Conservation (phyloP, 2,329 filamentous ascomycete genomes). For the Verticillium alfalfae region DNA sequence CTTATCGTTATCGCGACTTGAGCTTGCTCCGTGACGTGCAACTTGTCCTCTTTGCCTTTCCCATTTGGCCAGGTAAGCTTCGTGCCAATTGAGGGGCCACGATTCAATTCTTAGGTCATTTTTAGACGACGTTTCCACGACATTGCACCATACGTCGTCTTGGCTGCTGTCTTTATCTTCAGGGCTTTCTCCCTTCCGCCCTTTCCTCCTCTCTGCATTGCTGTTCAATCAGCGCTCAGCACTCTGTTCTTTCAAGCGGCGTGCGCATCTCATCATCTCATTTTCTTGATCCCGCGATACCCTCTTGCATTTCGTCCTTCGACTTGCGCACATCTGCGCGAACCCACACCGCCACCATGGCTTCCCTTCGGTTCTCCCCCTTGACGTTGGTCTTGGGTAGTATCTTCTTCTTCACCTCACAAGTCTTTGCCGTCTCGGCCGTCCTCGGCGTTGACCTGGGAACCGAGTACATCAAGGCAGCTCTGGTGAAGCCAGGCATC, state of each 20-base stretch:
- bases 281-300: neutral
- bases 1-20: neutral
- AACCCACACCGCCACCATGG: neutral
- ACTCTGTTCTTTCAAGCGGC: neutral
- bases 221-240: neutral
- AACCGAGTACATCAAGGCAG: slow-evolving; percentile 94
- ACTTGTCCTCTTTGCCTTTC: neutral
- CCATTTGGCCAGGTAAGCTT: neutral
- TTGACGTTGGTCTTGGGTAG: slow-evolving; percentile 31
- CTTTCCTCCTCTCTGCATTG: neutral
- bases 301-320: neutral
- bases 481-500: slow-evolving; percentile 91
- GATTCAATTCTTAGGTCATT: neutral
- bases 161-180: neutral
- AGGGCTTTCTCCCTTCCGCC: neutral
- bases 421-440: slow-evolving; percentile 56
- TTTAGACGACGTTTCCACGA: neutral
- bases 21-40: neutral
- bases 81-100: neutral
- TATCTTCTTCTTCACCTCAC: slow-evolving; percentile 36
- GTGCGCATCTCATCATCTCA: neutral
- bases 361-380: slow-evolving; percentile 18
- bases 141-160: neutral
- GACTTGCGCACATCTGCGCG: neutral
- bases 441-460: slow-evolving; percentile 92